Conservation (phyloP, 352 stramenopile genomes). For the Plasmopara muralis region DNA sequence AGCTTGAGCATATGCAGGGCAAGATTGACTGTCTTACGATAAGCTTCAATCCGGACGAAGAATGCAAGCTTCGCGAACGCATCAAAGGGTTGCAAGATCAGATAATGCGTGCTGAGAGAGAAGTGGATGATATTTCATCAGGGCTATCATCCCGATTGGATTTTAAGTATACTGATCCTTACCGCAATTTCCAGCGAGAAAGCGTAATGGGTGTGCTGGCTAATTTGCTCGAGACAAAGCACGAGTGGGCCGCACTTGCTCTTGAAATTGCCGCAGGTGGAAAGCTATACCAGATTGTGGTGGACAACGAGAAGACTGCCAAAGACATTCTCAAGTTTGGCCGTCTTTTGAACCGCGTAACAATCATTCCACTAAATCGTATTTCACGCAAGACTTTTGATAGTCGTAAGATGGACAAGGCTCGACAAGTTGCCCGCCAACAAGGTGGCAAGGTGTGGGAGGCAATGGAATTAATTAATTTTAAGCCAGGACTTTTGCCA, state of each 20-base stretch:
- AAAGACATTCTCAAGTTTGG: constrained; percentile 98
- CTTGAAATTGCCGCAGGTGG: constrained; percentile 97
- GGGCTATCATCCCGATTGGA: constrained; percentile 92
- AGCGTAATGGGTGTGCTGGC: constrained; percentile 98
- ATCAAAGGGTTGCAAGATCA: constrained; percentile 53
- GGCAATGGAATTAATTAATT: constrained; percentile 96
- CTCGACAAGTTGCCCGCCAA: constrained; percentile 79
- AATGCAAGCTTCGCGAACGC: constrained; percentile 55
- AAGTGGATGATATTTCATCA: constrained; percentile 90
- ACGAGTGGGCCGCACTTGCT: constrained; percentile 90
- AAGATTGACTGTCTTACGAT: constrained; percentile 51
- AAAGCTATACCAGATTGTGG: constrained; percentile 98
- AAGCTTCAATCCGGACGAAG: constrained; percentile 74
- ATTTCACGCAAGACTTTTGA: constrained; percentile 86
- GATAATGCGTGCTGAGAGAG: constrained; percentile 65
- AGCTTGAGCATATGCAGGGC: constrained; percentile 56
- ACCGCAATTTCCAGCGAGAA: constrained; percentile 91
- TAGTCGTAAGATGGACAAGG: constrained; percentile 68
- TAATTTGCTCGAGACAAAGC: constrained; percentile 92
- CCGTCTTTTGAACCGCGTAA: constrained; percentile 94
- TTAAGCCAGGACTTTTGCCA: constrained; percentile 90
- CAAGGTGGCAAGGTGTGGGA: constrained; percentile 88
- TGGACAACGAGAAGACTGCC: constrained; percentile 97
- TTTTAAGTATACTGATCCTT: constrained; percentile 95
- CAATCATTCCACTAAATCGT: constrained; percentile 98